phyloP scores from a whole-genome alignment of 768 basidiomycete genomes.

The Omphalotus guepiniiformis region DNA sequence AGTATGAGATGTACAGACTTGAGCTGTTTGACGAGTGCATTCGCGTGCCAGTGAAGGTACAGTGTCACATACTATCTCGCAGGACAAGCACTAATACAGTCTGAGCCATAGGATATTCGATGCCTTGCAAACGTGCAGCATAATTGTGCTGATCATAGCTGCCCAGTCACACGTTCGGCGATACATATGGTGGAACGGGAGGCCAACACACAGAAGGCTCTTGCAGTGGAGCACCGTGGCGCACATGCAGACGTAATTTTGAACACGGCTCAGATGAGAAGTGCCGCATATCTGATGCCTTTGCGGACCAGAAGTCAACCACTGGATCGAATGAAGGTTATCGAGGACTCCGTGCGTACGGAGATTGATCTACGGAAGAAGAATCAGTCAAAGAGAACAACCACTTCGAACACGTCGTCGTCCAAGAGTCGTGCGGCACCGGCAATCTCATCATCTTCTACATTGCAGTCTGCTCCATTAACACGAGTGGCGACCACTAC shows the following conservation, averaged over 20 bases:
- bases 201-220: neutral
- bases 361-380: constrained; percentile 1
- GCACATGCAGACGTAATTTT: neutral
- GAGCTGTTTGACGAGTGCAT: neutral
- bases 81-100: neutral
- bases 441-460: too few species aligned
- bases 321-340: neutral
- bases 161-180: neutral
- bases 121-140: constrained; percentile 3
- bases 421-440: too few species aligned
- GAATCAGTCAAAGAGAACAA: neutral
- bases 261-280: constrained; percentile 5
- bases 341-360: neutral
- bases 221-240: neutral
- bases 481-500: too few species aligned
- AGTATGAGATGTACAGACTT: neutral
- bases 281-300: neutral
- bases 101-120: neutral
- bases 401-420: too few species aligned
- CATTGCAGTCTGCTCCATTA: too few species aligned
- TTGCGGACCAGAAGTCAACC: neutral
- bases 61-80: neutral
- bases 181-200: neutral
- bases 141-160: neutral
- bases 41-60: neutral